Evolutionary conservation across 1,284 basidiomycete species (phyloP).

Genomic region (Kalmanozyma brasiliensis): DNA sequence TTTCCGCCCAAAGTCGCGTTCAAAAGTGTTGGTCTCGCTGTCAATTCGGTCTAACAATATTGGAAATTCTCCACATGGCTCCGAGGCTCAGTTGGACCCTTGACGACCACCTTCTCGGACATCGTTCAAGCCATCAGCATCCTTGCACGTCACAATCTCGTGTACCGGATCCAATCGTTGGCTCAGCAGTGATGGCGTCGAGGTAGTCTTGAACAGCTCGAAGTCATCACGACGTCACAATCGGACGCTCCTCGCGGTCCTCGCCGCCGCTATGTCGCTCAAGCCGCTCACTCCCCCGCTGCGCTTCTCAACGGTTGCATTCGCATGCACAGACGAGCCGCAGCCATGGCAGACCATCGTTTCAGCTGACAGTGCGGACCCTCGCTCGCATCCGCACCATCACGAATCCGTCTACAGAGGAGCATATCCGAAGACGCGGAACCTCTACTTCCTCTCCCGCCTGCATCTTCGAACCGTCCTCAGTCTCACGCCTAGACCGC

Average conservation of each 20-base stretch:
- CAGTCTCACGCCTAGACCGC: conserved; percentile 63
- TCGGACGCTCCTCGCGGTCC: too few relatives aligned
- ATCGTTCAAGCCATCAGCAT: too few relatives aligned
- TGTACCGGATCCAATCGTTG: too few relatives aligned
- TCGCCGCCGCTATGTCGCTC: too few relatives aligned
- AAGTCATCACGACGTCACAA: not conserved
- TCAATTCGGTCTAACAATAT: conserved; percentile 14
- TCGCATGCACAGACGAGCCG: conserved; percentile 22
- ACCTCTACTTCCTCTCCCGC: conserved; percentile 60
- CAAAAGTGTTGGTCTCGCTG: conserved; percentile 39
- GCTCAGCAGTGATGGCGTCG: too few relatives aligned
- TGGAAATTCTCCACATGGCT: conserved; percentile 17
- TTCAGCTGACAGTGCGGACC: not conserved
- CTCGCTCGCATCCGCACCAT: conserved; percentile 32
- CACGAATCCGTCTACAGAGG: conserved; percentile 62
- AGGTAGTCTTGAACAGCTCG: too few relatives aligned
- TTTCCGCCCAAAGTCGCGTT: conserved; percentile 21
- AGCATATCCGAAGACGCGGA: conserved; percentile 61
- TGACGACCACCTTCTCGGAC: not conserved
- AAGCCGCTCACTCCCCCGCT: conserved; percentile 58
- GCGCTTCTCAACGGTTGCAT: conserved; percentile 58
- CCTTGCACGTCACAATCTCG: too few relatives aligned
- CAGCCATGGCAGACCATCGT: conserved; percentile 2
- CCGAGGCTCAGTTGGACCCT: not conserved
- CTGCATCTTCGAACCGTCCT: conserved; percentile 62